These are phyloP conservation scores for Medicago truncatula DNA, from an alignment of 306 rosid genomes.

Conservation along the genomic window DNA sequence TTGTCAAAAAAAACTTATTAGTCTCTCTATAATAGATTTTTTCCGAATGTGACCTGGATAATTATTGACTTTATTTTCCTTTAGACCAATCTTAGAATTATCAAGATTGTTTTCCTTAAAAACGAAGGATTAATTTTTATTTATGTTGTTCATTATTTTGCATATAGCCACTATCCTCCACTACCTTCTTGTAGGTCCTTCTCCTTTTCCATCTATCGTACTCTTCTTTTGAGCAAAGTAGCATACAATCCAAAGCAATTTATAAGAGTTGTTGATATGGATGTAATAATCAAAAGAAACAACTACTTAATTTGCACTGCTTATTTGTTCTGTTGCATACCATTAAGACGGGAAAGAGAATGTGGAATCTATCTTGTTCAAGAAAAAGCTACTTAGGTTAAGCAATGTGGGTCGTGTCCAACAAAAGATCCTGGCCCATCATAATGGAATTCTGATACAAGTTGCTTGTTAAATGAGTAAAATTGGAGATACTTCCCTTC, in stretches of 20 bases:
- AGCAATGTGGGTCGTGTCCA: slow-evolving; percentile 41
- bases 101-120: no score
- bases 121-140: no score
- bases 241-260: slow-evolving; percentile 43
- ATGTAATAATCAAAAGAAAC: slow-evolving; percentile 33
- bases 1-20: no score
- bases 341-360: slow-evolving; percentile 35
- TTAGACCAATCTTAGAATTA: no score
- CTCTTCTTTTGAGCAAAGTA: slow-evolving; percentile 37
- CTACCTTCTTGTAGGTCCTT: slow-evolving; percentile 48
- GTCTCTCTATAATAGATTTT: not conserved
- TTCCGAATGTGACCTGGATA: no score
- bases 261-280: slow-evolving; percentile 23
- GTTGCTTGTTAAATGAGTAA: slow-evolving; percentile 42
- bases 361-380: slow-evolving; percentile 33
- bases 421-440: slow-evolving; percentile 42
- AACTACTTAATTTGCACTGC: slow-evolving; percentile 9
- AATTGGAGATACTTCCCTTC: slow-evolving; percentile 16
- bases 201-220: slow-evolving; percentile 26
- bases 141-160: not conserved
- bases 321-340: slow-evolving; percentile 2
- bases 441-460: slow-evolving; percentile 32
- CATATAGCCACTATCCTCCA: slow-evolving; percentile 21
- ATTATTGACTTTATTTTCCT: not conserved
- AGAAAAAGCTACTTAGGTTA: slow-evolving; percentile 34